Evolutionary conservation across 1,284 basidiomycete species (phyloP), one percentile per base, ranked within the genome.

Genomic region (Boletellus deceptivus): DNA sequence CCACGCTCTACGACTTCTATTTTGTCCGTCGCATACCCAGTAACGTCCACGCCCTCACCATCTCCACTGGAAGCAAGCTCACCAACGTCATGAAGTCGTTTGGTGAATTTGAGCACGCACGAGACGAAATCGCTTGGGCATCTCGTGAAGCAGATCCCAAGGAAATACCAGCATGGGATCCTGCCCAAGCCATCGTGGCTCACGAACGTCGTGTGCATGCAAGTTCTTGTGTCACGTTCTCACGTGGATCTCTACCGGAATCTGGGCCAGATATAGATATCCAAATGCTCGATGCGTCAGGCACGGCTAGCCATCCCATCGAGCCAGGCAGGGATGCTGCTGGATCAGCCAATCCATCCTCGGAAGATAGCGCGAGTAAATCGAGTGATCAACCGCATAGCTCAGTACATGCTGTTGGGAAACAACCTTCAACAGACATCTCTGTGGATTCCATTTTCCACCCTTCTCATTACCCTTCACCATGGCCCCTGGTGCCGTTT

Each of bases 1-100:
- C 70, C 0, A 74, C 74, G 1, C 59, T 77, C 4, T 70, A 70
- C 43, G 75, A 77, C 50, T 76, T 79, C 50, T 77, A 70, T 54
- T 52, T 38, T 9, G 63, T 70, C 16, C 43, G 48, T 3, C 65
- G 68, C 9, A 48, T 70, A 1, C 69, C 71, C 0, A 36, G 54
- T 24, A 36, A 1, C 9, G 0, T 8, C 55, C 6, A 34, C 13
- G 4, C 8, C 20, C 11, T 54, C 5, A 67, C 68, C 3, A 65
- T 67, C 24, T 65, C 69, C 11, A 70, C 69, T 4, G 69, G 72
- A 8, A 77, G 75, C 57, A 72, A 67, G 49, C 57, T 77, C 17
- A 54, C 63, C 6, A 62, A 58, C 27, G 72, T 68, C 60, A 69
- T 72, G 67, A 64, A 68, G 48, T 48, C 49, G 5, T 48, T 67